A percentile compares a stretch with the other conserved stretches of the same genome.
Evolutionary conservation across 495 filamentous ascomycete species (phyloP).

Genomic region (Aspergillus taichungensis): DNA sequence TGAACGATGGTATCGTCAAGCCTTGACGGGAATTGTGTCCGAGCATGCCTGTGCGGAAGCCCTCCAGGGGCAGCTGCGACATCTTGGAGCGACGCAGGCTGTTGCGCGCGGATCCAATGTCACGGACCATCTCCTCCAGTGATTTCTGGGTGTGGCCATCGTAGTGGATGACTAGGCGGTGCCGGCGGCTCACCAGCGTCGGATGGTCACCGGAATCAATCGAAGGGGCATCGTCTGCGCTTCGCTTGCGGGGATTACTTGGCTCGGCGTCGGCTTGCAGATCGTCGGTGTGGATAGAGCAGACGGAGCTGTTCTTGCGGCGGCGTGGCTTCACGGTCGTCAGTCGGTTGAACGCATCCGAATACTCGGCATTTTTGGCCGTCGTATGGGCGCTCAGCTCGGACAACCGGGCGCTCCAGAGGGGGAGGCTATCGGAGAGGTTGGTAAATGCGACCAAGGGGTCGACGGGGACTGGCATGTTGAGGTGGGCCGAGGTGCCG

Average conservation of each 20-base stretch:
- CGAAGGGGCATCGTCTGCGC: slow-evolving; percentile 21
- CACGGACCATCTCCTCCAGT: slow-evolving; percentile 72
- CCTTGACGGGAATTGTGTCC: neutral
- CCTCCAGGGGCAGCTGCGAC: slow-evolving; percentile 17
- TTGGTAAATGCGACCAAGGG: slow-evolving; percentile 53
- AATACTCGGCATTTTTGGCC: slow-evolving; percentile 59
- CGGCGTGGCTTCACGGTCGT: slow-evolving; percentile 19
- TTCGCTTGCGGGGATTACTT: slow-evolving; percentile 21
- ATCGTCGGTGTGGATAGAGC: slow-evolving; percentile 38
- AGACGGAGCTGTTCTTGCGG: slow-evolving; percentile 36
- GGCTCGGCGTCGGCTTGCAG: slow-evolving; percentile 8
- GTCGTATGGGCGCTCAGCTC: slow-evolving; percentile 61
- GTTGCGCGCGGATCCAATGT: slow-evolving; percentile 72
- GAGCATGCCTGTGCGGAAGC: slow-evolving; percentile 10
- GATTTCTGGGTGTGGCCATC: slow-evolving; percentile 74
- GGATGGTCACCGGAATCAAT: slow-evolving; percentile 28
- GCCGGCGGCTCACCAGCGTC: slow-evolving; percentile 54
- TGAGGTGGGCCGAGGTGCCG: neutral
- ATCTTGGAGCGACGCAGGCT: slow-evolving; percentile 70
- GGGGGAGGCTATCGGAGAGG: slow-evolving; percentile 49
- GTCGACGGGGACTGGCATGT: slow-evolving; percentile 39
- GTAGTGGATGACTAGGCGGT: slow-evolving; percentile 82
- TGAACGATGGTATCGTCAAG: neutral
- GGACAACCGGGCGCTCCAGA: slow-evolving; percentile 60
- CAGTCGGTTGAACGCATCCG: slow-evolving; percentile 31